Evolutionary conservation across 768 basidiomycete species (phyloP), one percentile per base, ranked within the genome.

Genomic region (Boletus pseudo-olivaceus): DNA sequence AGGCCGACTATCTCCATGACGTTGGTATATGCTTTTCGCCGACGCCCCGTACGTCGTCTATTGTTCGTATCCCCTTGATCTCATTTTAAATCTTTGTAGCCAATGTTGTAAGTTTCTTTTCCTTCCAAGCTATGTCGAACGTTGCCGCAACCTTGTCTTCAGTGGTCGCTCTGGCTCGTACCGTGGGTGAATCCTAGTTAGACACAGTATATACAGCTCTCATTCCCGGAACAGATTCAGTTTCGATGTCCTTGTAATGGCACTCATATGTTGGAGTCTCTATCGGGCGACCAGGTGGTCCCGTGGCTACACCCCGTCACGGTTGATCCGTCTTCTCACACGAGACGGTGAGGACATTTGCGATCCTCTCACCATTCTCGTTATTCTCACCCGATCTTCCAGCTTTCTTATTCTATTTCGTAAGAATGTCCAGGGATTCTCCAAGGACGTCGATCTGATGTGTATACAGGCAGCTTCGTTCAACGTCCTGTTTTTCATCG

Each of bases 281-380:
- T 20, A 20, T 32, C 51, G 32, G 10, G 23, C 42, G 15, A 34
- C 26, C 1, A 38, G 7, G 12, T 53, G 30, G 30, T 43, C 38
- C 17, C 19, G 5, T 23, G 14, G 7, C 2, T 5, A 45, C 20
- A 17, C 15, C 11, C 46, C 55, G 3, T 66, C 61, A 15, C 35
- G 30, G 2, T 51, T 71, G 26, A 15, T 59, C 8, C 35, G 7
- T 33, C 45, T 59, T 37, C 67, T 67, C 15, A 17, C 45, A n/a
- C 58, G 66, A 45, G 68, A 67, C n/a, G 66, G 67, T 68, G 44
- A 55, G 62, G 3, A 23, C 20, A 40, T 47, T 19, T 53, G 3
- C 11, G 5, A 34, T 34, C 20, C 1, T n/a, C 5, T 20, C 17
- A 4, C 5, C 7, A 9, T 34, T 37, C 26, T 29, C 23, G 15